These are phyloP conservation scores for Neobulgaria alba DNA, from an alignment of 2,329 filamentous ascomycete genomes.

Conservation along the genomic window DNA sequence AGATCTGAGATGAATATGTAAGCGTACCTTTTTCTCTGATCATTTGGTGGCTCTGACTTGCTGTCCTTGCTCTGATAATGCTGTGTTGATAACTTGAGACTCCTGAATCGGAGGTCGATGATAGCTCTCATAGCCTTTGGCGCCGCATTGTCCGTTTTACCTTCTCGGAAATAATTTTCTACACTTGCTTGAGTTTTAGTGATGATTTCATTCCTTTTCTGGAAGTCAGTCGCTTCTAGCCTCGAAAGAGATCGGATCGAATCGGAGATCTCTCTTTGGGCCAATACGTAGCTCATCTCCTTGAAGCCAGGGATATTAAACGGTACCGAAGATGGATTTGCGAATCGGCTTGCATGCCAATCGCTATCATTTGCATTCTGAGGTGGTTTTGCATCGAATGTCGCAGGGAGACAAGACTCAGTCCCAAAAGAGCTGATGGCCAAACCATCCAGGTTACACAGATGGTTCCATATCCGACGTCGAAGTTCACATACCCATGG, in stretches of 20 bases:
- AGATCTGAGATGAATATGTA: no score
- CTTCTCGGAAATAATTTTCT: no score
- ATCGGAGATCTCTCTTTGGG: constrained; percentile 11
- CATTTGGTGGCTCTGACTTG: no score
- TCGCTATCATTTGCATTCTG: constrained; percentile 19
- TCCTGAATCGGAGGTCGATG: no score
- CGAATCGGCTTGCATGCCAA: constrained; percentile 19
- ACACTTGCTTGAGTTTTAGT: constrained; percentile 2
- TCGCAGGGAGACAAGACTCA: constrained; percentile 16
- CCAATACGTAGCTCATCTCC: constrained; percentile 15
- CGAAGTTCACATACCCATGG: constrained; percentile 18
- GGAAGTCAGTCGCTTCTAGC: constrained; percentile 4
- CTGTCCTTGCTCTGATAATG: no score
- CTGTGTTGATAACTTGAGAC: no score
- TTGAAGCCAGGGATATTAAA: constrained; percentile 7
- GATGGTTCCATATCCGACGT: constrained; percentile 13
- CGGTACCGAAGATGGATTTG: constrained; percentile 15
- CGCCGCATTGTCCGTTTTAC: no score
- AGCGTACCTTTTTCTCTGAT: no score
- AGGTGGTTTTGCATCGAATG: constrained; percentile 11
- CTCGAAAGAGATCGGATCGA: constrained; percentile 6
- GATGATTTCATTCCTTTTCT: constrained; percentile 5
- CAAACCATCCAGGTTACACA: constrained; percentile 13
- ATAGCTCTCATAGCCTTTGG: no score
- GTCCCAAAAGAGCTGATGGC: constrained; percentile 14